Evolutionary conservation across 2,329 filamentous ascomycete genomes (phyloP).

Genomic region (Paracorniculantispora psalliotae): DNA sequence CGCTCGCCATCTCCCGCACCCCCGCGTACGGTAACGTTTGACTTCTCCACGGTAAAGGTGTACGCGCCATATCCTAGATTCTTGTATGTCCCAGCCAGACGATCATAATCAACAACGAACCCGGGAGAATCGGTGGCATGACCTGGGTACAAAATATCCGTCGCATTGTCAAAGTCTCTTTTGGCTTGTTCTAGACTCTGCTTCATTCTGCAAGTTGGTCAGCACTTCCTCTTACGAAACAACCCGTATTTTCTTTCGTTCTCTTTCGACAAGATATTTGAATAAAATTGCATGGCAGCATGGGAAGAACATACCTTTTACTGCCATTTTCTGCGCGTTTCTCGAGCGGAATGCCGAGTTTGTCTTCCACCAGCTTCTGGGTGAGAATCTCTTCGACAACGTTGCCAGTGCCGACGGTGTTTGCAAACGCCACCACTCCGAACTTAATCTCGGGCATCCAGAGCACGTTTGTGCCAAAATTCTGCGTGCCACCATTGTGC

Average conservation of each 20-base stretch:
- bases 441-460: slow-evolving; percentile 18
- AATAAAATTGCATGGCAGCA: not conserved
- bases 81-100: slow-evolving; percentile 31
- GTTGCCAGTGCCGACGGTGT: slow-evolving; percentile 36
- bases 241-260: not conserved
- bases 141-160: not conserved
- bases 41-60: not conserved
- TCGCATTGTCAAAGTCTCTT: not conserved
- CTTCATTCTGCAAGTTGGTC: not conserved
- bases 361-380: slow-evolving; percentile 19
- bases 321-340: slow-evolving; percentile 18
- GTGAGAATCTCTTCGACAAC: slow-evolving; percentile 15
- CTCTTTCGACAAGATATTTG: not conserved
- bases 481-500: slow-evolving; percentile 17
- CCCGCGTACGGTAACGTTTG: not conserved
- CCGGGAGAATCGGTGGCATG: slow-evolving; percentile 18
- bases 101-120: slow-evolving; percentile 28
- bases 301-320: not conserved
- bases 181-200: not conserved
- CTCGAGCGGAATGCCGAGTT: slow-evolving; percentile 5
- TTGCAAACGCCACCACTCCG: slow-evolving; percentile 22
- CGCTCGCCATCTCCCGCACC: not conserved
- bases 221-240: not conserved
- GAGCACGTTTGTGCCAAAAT: slow-evolving; percentile 16
- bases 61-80: slow-evolving; percentile 31